These are phyloP conservation scores for Myxozyma geophila DNA, from an alignment of 805 yeast species.

Conservation along the genomic window DNA sequence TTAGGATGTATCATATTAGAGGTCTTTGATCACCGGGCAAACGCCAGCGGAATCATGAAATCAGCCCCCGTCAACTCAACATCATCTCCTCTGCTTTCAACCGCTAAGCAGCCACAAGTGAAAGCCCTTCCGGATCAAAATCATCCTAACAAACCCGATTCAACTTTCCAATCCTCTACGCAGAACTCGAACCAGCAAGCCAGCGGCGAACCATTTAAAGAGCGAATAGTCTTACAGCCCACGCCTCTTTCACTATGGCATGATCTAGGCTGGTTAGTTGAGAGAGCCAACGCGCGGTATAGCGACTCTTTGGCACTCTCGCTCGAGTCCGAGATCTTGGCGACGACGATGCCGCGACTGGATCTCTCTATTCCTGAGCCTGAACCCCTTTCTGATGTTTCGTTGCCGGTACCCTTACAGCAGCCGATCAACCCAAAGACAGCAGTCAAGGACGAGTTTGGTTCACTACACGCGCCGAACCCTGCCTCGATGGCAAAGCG, in stretches of 20 bases:
- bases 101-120: background rate
- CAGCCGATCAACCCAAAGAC: slow-evolving; percentile 1
- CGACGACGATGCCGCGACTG: slow-evolving; percentile 76
- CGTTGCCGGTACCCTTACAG: slow-evolving; percentile 1
- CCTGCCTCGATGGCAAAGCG: slow-evolving; percentile 24
- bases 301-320: slow-evolving; percentile 78
- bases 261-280: slow-evolving; percentile 67
- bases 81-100: background rate
- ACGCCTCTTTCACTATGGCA: slow-evolving; percentile 81
- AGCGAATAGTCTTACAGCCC: slow-evolving; percentile 77
- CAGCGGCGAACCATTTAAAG: slow-evolving; percentile 63
- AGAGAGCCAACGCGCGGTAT: slow-evolving; percentile 74
- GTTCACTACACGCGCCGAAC: slow-evolving; percentile 39
- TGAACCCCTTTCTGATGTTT: background rate
- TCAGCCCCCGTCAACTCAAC: background rate
- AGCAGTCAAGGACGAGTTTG: slow-evolving; percentile 14
- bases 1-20: slow-evolving; percentile 75
- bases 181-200: background rate
- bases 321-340: slow-evolving; percentile 85
- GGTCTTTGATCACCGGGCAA: slow-evolving; percentile 81
- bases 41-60: slow-evolving; percentile 28
- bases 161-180: background rate
- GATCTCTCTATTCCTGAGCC: slow-evolving; percentile 61
- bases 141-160: background rate
- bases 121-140: background rate